These are phyloP conservation scores for Acorus calamus DNA, from an alignment of 106 monocot species.

Conservation along the genomic window DNA sequence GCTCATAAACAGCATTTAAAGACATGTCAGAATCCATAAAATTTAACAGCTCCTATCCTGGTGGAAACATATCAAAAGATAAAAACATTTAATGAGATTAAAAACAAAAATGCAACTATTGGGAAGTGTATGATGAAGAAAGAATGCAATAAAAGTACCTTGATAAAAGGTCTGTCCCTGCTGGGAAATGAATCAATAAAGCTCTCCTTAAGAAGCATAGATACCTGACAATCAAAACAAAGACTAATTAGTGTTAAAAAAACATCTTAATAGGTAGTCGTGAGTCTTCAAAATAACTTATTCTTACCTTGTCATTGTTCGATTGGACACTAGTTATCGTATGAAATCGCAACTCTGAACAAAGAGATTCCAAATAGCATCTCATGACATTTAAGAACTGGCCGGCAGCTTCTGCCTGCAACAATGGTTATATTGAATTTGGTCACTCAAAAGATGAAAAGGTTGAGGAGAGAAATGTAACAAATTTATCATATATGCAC, in stretches of 20 bases:
- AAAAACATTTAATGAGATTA: too few relatives aligned
- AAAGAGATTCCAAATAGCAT: conserved; percentile 51
- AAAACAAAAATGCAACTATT: neutral
- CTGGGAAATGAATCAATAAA: conserved; percentile 21
- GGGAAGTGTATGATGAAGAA: neutral
- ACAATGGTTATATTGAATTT: too few relatives aligned
- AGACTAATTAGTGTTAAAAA: neutral
- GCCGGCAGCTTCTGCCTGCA: conserved; percentile 52
- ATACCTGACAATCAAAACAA: conserved; percentile 12
- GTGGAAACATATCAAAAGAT: too few relatives aligned
- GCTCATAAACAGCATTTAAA: too few relatives aligned
- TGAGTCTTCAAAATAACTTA: too few relatives aligned
- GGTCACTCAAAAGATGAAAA: too few relatives aligned
- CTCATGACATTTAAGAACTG: conserved; percentile 38
- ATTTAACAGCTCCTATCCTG: too few relatives aligned
- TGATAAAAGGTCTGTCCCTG: conserved; percentile 20
- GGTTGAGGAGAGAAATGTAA: too few relatives aligned
- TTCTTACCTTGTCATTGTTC: conserved; percentile 47
- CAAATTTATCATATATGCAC: too few relatives aligned
- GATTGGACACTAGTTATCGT: conserved; percentile 54
- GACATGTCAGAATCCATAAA: too few relatives aligned
- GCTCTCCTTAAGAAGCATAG: conserved; percentile 20
- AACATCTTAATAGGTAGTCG: too few relatives aligned
- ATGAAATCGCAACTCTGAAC: conserved; percentile 41
- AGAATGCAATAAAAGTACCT: conserved; percentile 5